Evolutionary conservation across 805 yeast species (phyloP).

Genomic region (Ogataea dorogensis): DNA sequence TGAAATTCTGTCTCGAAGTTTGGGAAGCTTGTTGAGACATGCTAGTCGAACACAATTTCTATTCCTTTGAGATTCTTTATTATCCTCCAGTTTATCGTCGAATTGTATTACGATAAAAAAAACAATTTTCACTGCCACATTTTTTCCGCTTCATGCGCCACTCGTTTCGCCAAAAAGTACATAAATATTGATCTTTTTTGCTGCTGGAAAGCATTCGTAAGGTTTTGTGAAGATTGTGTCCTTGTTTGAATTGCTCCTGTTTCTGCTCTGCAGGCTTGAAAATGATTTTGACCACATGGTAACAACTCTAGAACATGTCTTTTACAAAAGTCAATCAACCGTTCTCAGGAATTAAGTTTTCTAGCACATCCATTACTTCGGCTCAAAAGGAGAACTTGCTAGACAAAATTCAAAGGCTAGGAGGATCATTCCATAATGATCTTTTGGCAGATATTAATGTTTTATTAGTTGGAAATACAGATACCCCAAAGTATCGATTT

Average conservation of each 20-base stretch:
- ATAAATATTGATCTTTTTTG: too few relatives aligned
- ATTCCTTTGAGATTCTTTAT: neutral
- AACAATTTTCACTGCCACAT: too few relatives aligned
- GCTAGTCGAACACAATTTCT: neutral
- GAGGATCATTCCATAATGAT: slow-evolving; percentile 57
- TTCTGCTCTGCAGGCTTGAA: too few relatives aligned
- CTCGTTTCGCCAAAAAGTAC: too few relatives aligned
- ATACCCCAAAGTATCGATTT: slow-evolving; percentile 55
- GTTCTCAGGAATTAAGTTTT: slow-evolving; percentile 48
- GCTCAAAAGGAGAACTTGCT: slow-evolving; percentile 42
- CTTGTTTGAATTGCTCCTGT: too few relatives aligned
- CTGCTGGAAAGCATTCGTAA: too few relatives aligned
- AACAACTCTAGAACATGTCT: too few relatives aligned
- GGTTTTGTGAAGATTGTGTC: too few relatives aligned
- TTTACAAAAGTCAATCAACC: slow-evolving; percentile 32
- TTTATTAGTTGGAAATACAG: slow-evolving; percentile 56
- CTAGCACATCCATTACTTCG: slow-evolving; percentile 53
- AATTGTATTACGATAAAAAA: too few relatives aligned
- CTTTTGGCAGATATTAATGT: slow-evolving; percentile 60
- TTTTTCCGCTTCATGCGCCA: too few relatives aligned
- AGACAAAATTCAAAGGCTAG: slow-evolving; percentile 49
- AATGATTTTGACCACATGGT: neutral
- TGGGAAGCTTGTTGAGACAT: slow-evolving; percentile 15
- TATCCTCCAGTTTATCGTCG: too few relatives aligned
- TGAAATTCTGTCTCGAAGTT: slow-evolving; percentile 61